A percentile compares a stretch with the other conserved stretches of the same genome.
phyloP scores from a whole-genome alignment of 331 rosid species.

The Ulmus americana region DNA sequence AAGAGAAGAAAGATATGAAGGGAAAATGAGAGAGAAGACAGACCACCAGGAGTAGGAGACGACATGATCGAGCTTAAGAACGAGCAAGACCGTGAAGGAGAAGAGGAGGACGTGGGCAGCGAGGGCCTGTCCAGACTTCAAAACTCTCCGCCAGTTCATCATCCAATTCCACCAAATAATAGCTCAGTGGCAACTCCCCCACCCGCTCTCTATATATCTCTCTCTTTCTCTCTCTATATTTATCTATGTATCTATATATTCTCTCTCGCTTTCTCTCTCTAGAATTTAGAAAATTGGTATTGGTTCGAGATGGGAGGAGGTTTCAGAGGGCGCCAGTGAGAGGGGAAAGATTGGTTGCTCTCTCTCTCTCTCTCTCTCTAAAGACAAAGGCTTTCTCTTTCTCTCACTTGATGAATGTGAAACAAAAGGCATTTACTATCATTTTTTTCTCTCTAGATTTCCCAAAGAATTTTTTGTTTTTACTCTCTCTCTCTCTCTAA shows the following conservation, averaged over 20 bases:
- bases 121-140: conserved; percentile 77
- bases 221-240: background rate
- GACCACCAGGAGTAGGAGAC: conserved; percentile 86
- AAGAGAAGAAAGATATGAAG: background rate
- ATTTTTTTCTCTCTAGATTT: background rate
- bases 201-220: background rate
- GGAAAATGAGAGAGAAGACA: conserved; percentile 24
- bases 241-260: background rate
- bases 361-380: background rate
- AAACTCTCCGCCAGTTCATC: conserved; percentile 91
- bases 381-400: background rate
- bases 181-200: background rate
- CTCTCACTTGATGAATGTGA: conserved; percentile 13
- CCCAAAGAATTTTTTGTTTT: background rate
- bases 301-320: background rate
- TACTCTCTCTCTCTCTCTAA: background rate
- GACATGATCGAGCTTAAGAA: conserved; percentile 79
- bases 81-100: conserved; percentile 71
- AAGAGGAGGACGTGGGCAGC: conserved; percentile 69
- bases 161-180: conserved; percentile 1
- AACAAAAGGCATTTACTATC: conserved; percentile 22
- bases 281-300: background rate
- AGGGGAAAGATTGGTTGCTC: conserved; percentile 13
- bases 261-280: background rate
- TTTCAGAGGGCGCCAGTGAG: conserved; percentile 34